A percentile compares a stretch with the other conserved stretches of the same genome.
phyloP scores from a whole-genome alignment of 805 yeast genomes.

The Tetrapisispora fleetii region DNA sequence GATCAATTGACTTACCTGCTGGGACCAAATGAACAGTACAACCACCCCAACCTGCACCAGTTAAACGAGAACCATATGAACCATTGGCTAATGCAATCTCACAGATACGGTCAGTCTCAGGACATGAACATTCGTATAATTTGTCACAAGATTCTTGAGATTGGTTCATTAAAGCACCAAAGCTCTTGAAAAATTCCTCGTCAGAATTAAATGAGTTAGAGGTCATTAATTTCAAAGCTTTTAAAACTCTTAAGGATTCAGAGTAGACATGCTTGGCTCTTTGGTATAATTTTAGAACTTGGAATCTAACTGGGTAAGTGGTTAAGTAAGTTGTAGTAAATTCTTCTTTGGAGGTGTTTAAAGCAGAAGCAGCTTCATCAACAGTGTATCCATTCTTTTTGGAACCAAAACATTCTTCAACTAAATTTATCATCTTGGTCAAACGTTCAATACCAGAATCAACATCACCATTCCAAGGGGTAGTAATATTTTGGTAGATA shows the following conservation, averaged over 20 bases:
- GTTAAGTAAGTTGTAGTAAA: slow-evolving; percentile 38
- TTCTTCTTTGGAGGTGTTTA: slow-evolving; percentile 36
- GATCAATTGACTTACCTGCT: slow-evolving; percentile 17
- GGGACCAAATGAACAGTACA: slow-evolving; percentile 53
- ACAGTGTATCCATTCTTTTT: slow-evolving; percentile 41
- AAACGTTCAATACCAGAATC: slow-evolving; percentile 35
- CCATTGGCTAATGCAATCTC: slow-evolving; percentile 46
- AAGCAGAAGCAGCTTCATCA: slow-evolving; percentile 36
- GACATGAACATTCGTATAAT: slow-evolving; percentile 45
- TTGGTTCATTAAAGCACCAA: slow-evolving; percentile 49
- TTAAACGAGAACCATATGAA: slow-evolving; percentile 58
- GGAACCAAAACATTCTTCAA: slow-evolving; percentile 34
- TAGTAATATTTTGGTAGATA: slow-evolving; percentile 14
- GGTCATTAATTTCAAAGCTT: slow-evolving; percentile 36
- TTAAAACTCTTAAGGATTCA: slow-evolving; percentile 50
- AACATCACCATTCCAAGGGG: slow-evolving; percentile 40
- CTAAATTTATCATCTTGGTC: slow-evolving; percentile 32
- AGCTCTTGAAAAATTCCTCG: slow-evolving; percentile 30
- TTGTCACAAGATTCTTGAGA: slow-evolving; percentile 46
- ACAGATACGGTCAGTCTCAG: slow-evolving; percentile 45
- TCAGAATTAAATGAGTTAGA: slow-evolving; percentile 7
- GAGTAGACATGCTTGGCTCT: slow-evolving; percentile 55
- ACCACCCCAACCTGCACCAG: slow-evolving; percentile 79
- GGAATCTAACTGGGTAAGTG: slow-evolving; percentile 49
- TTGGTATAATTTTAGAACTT: slow-evolving; percentile 43